Base-by-base conservation (phyloP, 1,284 basidiomycete genomes). In the Caloboletus firmus region DNA sequence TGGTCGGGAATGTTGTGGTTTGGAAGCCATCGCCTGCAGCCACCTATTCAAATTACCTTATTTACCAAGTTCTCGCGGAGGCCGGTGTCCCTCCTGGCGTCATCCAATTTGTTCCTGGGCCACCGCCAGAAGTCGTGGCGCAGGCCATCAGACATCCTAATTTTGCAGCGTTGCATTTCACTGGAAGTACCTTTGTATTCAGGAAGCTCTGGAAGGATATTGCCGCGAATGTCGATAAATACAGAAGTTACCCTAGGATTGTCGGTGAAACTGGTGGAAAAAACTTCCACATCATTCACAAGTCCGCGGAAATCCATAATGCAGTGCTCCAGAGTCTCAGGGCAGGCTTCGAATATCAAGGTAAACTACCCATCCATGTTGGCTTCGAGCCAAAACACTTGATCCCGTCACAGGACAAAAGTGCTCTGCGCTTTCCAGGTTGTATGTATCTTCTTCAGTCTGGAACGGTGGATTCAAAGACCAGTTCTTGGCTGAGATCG, bases 21-120 rank as follows among this genome's bases (percentile, higher is more conserved):
- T 99, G 96, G 96, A 99, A 99, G 74, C 96, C 96, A 17, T 95
- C 95, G 0, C 97, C 96, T 11, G 89, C 88, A 52, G 95, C 96
- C 40, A 93, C 91, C 44, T 96, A 97, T 78, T 89, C 95, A 55
- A 98, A 95, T 79, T 99, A 96, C 79, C 73, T 99, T 63, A 76
- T 93, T 43, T 85, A 95, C 78, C 86, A 97, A 77, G 90, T 99
- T 69, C 83, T 99, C 61, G 78, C 85, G 50, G 96, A 99, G 75
- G 96, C 96, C 2, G 96, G 96, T 61, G 77, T 99, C 3, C 96
- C 97, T 32, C 83, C 91, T 5, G 90, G 92, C 58, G 96, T 99
- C 51, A 93, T 99, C 73, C 96, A 99, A 72, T 99, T 99, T 72
- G 85, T 96, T 7, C 96, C 96, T 4, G 93, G 93, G 8, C 84